Base-by-base conservation (phyloP, 1,139 yeast genomes). In the Pichia sp. region DNA sequence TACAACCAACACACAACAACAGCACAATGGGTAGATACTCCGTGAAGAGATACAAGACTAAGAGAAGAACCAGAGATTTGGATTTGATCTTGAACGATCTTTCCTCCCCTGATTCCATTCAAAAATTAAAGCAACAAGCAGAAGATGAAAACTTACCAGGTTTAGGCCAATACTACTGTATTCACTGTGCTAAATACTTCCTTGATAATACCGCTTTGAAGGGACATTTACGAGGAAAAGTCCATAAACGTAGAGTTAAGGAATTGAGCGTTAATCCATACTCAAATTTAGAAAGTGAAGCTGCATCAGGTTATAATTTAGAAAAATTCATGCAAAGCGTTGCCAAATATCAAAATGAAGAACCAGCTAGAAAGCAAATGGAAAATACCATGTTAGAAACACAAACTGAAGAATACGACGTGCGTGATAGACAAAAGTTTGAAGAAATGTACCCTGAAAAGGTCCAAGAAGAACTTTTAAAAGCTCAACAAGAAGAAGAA, bases 91-190 rank as follows among this genome's bases (percentile, higher is more conserved):
- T 85, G 62, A 75, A 80, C 40, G 99, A 93, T 62, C 68, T 93
- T 52, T 72, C 85, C 8, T 69, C 81, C 15, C 75, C 78, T 46
- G 85, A 84, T 46, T 71, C 84, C 21, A 83, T 89, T 47, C 66
- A 73, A 44, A 71, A 74, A 44, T 72, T 91, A 51, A 78, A 85
- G 63, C 80, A 87, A 63, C 98, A 91, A 68, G 86, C 89, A 12
- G 67, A 87, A 48, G 97, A 93, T 67, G 98, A 91, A 69, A 81
- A 81, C 43, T 85, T 85, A 63, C 93, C 97, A 1, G 99, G 99
- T 4, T 70, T 93, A 57, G 99, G 97, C 17, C 98, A 93, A 68
- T 85, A 81, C 67, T 93, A 89, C 67, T 93, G 98, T 68, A 77
- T 93, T 48, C 96, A 90, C 56, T 93, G 99, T 73, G 96, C 96